Percentiles rank a stretch among this genome's conserved stretches.
These are phyloP conservation scores for Trypanosoma lewisi DNA, from an alignment of 208 protist genomes.

Conservation along the genomic window DNA sequence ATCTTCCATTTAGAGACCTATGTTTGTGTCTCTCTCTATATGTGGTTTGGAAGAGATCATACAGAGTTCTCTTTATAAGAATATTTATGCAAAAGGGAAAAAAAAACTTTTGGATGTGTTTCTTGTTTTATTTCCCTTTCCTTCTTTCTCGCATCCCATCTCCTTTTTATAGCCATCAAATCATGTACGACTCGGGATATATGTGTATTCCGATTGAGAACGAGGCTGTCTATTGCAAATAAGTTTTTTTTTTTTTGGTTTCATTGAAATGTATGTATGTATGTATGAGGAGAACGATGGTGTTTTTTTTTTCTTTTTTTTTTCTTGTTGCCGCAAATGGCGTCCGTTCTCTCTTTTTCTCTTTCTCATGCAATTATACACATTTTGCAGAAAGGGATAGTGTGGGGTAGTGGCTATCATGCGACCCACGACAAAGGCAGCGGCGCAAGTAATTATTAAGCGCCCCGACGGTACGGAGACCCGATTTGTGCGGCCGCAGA, in stretches of 20 bases:
- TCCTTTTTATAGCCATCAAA: too few species aligned
- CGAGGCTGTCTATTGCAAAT: too few species aligned
- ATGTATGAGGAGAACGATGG: background rate
- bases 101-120: too few species aligned
- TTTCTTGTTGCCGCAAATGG: slow-evolving; percentile 5
- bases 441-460: slow-evolving; percentile 60
- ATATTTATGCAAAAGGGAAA: too few species aligned
- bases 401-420: slow-evolving; percentile 3
- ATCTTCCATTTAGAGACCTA: too few species aligned
- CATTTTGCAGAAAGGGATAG: background rate
- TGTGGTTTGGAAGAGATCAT: too few species aligned
- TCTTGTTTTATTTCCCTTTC: too few species aligned
- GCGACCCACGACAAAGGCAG: slow-evolving; percentile 34
- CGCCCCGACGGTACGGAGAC: slow-evolving; percentile 62
- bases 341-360: background rate
- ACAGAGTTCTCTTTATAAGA: too few species aligned
- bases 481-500: slow-evolving; percentile 47
- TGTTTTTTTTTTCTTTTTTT: slow-evolving; percentile 9
- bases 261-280: background rate
- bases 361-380: background rate
- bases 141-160: too few species aligned
- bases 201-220: too few species aligned
- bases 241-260: background rate
- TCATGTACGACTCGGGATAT: too few species aligned
- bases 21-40: too few species aligned